Conservation (phyloP, 2,329 filamentous ascomycete genomes). For the Juglanconis oblonga region DNA sequence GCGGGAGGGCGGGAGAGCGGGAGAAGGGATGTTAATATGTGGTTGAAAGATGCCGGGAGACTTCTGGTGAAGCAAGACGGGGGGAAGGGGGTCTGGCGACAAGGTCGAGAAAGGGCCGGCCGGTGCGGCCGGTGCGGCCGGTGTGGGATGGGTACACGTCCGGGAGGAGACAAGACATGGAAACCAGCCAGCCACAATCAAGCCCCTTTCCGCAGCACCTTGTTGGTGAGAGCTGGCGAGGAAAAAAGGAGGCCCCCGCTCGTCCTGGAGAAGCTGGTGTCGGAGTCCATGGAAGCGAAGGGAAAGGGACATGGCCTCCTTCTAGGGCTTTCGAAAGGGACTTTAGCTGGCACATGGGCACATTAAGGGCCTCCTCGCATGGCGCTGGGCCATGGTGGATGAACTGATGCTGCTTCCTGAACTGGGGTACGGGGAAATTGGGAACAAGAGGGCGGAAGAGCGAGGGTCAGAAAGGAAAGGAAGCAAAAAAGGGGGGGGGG, state of each 20-base stretch:
- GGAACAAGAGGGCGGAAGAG: neutral
- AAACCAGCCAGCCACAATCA: neutral
- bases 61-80: neutral
- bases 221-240: neutral
- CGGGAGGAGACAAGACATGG: neutral
- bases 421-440: neutral
- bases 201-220: neutral
- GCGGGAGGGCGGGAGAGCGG: neutral
- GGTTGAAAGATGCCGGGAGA: neutral
- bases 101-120: neutral
- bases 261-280: no score
- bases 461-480: neutral
- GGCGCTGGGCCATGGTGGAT: no score
- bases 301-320: no score
- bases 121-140: neutral
- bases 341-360: no score
- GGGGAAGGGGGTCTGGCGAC: no score
- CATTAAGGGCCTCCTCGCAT: no score
- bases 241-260: neutral
- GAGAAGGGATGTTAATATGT: neutral
- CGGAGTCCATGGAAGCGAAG: no score
- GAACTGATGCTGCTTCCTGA: no score
- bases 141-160: no score
- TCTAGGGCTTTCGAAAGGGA: no score
- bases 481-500: neutral